Conservation (phyloP, 106 monocot genomes). For the Acorus gramineus region DNA sequence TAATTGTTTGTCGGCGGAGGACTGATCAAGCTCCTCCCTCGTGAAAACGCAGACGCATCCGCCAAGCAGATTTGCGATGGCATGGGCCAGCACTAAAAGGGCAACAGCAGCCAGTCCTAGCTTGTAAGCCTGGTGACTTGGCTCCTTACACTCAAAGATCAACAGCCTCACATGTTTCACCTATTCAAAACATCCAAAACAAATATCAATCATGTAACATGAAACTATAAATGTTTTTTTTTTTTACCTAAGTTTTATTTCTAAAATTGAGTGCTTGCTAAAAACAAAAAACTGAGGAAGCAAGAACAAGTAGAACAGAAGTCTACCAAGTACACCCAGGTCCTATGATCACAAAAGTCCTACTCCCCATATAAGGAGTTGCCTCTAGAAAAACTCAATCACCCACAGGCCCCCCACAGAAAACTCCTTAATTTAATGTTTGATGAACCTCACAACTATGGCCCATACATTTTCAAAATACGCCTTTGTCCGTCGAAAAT, state of each 20-base stretch:
- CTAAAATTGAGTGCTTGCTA: neutral
- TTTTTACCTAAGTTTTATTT: too few species aligned
- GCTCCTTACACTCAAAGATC: conserved; percentile 68
- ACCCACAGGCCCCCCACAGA: too few species aligned
- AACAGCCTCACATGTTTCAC: conserved; percentile 44
- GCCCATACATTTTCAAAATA: too few species aligned
- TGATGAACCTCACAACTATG: too few species aligned
- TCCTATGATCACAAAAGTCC: too few species aligned
- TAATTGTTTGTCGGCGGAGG: conserved; percentile 44
- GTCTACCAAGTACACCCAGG: too few species aligned
- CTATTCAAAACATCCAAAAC: conserved; percentile 15
- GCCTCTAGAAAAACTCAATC: too few species aligned
- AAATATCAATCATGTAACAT: neutral
- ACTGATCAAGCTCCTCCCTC: conserved; percentile 14
- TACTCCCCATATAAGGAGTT: too few species aligned
- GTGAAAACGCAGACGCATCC: conserved; percentile 67
- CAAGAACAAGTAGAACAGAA: neutral
- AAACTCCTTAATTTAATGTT: too few species aligned
- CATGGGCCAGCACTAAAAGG: conserved; percentile 59
- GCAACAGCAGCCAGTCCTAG: conserved; percentile 51
- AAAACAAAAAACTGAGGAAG: neutral
- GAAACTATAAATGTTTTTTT: too few species aligned
- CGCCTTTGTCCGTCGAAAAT: too few species aligned
- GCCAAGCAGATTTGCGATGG: conserved; percentile 53
- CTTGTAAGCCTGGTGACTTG: conserved; percentile 50